Evolutionary conservation across 805 yeast genomes (phyloP), one percentile per base, ranked within the genome.

Genomic region (Jamesozyma hellenica): DNA sequence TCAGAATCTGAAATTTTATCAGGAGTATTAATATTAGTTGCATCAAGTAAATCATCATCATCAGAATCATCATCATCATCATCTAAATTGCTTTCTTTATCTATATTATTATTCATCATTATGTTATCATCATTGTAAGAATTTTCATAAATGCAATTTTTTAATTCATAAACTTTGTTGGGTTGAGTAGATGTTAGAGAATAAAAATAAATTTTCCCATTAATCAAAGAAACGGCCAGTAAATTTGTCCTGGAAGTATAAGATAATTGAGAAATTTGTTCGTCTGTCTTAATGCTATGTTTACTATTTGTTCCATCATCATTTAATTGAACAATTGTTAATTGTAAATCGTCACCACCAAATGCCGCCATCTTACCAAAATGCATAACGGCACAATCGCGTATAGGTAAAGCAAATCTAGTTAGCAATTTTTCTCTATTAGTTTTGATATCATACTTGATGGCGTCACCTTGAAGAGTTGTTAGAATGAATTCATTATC

Each of bases 281-380:
- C 86, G 0, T 72, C 67, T 0, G 66, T 56, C 31, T 56, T 60
- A 28, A 67, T 56, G 26, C 56, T 63, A 57, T 52, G 12, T 60
- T 46, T 42, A 27, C 55, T 63, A 57, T 52, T 13, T 60, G 46
- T 42, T 38, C 44, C 33, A 3, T 35, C 55, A 28, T 63, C 63
- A 6, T 44, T 42, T 28, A 68, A 47, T 38, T 72, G 75, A 1
- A 77, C 55, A 3, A 80, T 52, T 2, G 66, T 63, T 32, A 82
- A 57, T 40, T 75, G 75, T 33, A 72, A 70, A 45, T 76, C 82
- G 46, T 80, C 83, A 30, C 90, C 88, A 19, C 80, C 87, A 43
- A 76, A 69, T 1, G 77, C 64, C 1, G 70, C 64, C 53, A 74
- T 64, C 28, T 72, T 69, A 0, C 82, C 86, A 37, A 72, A 74